A percentile compares a stretch with the other conserved stretches of the same genome.
phyloP scores from a whole-genome alignment of 306 rosid genomes.

The Medicago ruthenica region DNA sequence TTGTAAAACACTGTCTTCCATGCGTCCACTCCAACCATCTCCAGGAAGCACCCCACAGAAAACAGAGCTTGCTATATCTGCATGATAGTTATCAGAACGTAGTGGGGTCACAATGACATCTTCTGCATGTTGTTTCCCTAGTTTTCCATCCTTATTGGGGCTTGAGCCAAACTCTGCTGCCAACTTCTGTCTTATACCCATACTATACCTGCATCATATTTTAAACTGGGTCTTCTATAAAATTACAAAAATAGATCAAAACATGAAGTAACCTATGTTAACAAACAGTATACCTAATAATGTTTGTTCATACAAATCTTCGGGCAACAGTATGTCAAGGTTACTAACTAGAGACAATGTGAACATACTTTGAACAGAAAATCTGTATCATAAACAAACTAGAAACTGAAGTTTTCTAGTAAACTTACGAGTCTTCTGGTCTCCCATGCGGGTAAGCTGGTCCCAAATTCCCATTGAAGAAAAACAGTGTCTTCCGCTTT shows the following conservation, averaged over 20 bases:
- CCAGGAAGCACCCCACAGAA: slow-evolving; percentile 92
- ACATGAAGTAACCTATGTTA: slow-evolving; percentile 20
- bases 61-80: slow-evolving; percentile 70
- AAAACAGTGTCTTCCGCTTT: slow-evolving; percentile 76
- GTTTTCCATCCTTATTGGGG: slow-evolving; percentile 80
- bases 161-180: slow-evolving; percentile 83
- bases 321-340: neutral
- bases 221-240: slow-evolving; percentile 28
- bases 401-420: slow-evolving; percentile 11
- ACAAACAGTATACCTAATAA: slow-evolving; percentile 23
- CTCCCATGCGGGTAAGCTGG: slow-evolving; percentile 75
- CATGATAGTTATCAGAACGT: slow-evolving; percentile 69
- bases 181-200: slow-evolving; percentile 90
- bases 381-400: neutral
- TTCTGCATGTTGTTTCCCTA: slow-evolving; percentile 77
- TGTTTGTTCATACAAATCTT: slow-evolving; percentile 28
- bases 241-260: slow-evolving; percentile 25
- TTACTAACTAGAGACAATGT: slow-evolving; percentile 21
- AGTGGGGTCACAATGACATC: slow-evolving; percentile 76
- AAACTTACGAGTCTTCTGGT: slow-evolving; percentile 76
- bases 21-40: slow-evolving; percentile 97
- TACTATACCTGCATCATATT: slow-evolving; percentile 72
- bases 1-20: slow-evolving; percentile 92
- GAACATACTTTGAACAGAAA: slow-evolving; percentile 5
- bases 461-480: slow-evolving; percentile 91